phyloP scores from a whole-genome alignment of 768 basidiomycete genomes.

The Agrocybe pediades region DNA sequence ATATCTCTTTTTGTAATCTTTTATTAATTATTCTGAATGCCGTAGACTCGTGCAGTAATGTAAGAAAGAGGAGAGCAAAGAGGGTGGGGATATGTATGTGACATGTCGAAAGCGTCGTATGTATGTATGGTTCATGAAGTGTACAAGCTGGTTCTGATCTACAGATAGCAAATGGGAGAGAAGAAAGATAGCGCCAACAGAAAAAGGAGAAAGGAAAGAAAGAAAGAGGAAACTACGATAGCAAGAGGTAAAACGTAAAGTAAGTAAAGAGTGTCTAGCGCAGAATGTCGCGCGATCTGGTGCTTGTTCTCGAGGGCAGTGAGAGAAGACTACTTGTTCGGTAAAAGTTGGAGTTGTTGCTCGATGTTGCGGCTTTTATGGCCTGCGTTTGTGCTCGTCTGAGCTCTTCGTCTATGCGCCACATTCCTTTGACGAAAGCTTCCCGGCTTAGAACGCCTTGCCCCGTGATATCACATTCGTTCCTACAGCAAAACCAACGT shows the following conservation, averaged over 20 bases:
- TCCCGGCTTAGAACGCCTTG: conserved; percentile 66
- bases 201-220: neutral
- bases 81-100: no score
- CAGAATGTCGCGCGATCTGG: conserved; percentile 28
- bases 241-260: no score
- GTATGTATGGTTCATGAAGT: neutral
- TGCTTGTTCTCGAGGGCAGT: conserved; percentile 14
- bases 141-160: neutral
- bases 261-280: conserved; percentile 19
- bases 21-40: neutral
- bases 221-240: neutral
- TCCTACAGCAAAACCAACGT: conserved; percentile 43
- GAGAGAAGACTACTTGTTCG: conserved; percentile 19
- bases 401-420: conserved; percentile 85
- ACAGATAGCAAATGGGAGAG: neutral
- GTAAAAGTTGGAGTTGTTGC: conserved; percentile 22
- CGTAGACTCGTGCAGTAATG: neutral
- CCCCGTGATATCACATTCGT: conserved; percentile 61
- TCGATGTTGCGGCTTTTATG: conserved; percentile 32
- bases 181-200: neutral
- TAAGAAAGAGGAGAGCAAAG: neutral
- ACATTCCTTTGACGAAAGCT: conserved; percentile 77
- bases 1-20: neutral
- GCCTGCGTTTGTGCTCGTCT: conserved; percentile 52
- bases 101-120: neutral